Percentiles rank a stretch among this genome's conserved stretches.
Evolutionary conservation across 2,329 filamentous ascomycete genomes (phyloP).

Genomic region (Colletotrichum plurivorum): DNA sequence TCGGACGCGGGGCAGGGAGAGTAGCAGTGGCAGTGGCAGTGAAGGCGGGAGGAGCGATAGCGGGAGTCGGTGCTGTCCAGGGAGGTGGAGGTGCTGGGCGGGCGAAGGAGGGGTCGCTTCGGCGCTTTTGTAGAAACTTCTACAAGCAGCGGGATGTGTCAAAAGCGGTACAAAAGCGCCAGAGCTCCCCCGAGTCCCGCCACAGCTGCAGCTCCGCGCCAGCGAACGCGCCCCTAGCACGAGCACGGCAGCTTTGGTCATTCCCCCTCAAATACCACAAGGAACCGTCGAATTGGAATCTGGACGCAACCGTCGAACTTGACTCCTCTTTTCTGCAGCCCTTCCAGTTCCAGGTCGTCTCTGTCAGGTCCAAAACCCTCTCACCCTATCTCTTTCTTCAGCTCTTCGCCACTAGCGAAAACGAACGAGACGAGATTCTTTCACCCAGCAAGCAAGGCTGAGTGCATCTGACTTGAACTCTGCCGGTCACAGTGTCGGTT

Average conservation of each 20-base stretch:
- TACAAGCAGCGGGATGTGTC: slow-evolving; percentile 58
- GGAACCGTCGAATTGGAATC: slow-evolving; percentile 23
- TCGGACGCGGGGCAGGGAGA: slow-evolving; percentile 32
- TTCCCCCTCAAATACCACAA: slow-evolving; percentile 38
- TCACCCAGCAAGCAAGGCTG: slow-evolving; percentile 6
- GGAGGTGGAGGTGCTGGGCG: slow-evolving; percentile 36
- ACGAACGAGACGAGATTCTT: neutral
- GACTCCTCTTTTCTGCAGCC: slow-evolving; percentile 18
- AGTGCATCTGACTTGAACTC: slow-evolving; percentile 14
- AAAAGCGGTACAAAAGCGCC: slow-evolving; percentile 53
- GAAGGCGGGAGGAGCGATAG: slow-evolving; percentile 31
- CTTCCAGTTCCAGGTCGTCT: neutral
- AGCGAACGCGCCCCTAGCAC: slow-evolving; percentile 37
- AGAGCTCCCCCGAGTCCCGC: slow-evolving; percentile 44
- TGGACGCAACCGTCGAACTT: slow-evolving; percentile 11
- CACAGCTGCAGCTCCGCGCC: slow-evolving; percentile 44
- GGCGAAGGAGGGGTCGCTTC: slow-evolving; percentile 18
- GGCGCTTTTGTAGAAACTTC: slow-evolving; percentile 57
- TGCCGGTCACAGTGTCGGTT: slow-evolving; percentile 9
- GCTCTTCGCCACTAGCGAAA: slow-evolving; percentile 10
- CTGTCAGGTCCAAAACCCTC: neutral
- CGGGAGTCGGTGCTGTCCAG: slow-evolving; percentile 23
- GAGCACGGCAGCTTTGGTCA: slow-evolving; percentile 33
- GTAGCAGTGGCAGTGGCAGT: slow-evolving; percentile 23
- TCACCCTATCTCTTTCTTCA: neutral